Evolutionary conservation across 2,329 filamentous ascomycete genomes (phyloP).

Genomic region (Hypoxylon sp.): DNA sequence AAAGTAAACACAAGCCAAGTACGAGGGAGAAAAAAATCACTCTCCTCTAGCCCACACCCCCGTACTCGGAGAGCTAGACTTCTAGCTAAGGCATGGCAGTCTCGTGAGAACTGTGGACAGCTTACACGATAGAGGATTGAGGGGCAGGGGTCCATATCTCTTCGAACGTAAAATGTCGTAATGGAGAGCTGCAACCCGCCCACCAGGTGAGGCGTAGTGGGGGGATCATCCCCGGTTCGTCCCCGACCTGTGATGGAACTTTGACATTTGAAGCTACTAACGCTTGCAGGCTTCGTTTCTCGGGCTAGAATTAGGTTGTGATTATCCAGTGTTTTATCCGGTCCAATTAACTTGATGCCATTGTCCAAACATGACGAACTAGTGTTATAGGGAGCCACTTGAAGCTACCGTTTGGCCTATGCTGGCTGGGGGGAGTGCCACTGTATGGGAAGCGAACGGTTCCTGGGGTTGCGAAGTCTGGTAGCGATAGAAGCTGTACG

Average conservation of each 20-base stretch:
- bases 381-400: slow-evolving; percentile 12
- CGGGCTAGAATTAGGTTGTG: slow-evolving; percentile 34
- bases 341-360: slow-evolving; percentile 39
- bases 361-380: slow-evolving; percentile 20
- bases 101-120: slow-evolving; percentile 34
- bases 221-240: slow-evolving; percentile 38
- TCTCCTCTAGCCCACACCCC: slow-evolving; percentile 15
- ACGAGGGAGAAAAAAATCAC: slow-evolving; percentile 26
- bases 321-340: slow-evolving; percentile 42
- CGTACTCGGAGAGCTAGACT: slow-evolving; percentile 41
- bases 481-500: slow-evolving; percentile 22
- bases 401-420: slow-evolving; percentile 22
- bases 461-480: slow-evolving; percentile 10
- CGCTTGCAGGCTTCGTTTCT: slow-evolving; percentile 26
- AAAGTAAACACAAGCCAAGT: slow-evolving; percentile 24
- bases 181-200: slow-evolving; percentile 34
- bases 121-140: slow-evolving; percentile 40
- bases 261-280: slow-evolving; percentile 26
- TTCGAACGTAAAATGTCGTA: slow-evolving; percentile 37
- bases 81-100: slow-evolving; percentile 33
- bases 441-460: slow-evolving; percentile 25
- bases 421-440: slow-evolving; percentile 20
- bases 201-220: slow-evolving; percentile 35
- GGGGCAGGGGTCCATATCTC: slow-evolving; percentile 31
- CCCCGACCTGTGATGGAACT: slow-evolving; percentile 35